A percentile compares a stretch with the other conserved stretches of the same genome.
phyloP scores from a whole-genome alignment of 305 asterid genomes.

The Fraxinus dipetala region DNA sequence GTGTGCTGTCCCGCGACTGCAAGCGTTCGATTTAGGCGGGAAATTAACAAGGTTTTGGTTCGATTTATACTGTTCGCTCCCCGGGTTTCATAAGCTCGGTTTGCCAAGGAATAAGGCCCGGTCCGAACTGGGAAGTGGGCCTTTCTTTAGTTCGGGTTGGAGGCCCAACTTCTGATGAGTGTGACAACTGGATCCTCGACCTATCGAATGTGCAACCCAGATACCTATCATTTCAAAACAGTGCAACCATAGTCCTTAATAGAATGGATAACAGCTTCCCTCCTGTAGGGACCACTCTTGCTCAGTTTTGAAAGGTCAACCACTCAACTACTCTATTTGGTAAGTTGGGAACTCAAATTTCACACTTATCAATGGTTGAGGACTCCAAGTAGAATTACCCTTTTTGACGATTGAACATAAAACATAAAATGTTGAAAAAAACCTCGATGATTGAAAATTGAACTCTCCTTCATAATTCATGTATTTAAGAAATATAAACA shows the following conservation, averaged over 20 bases:
- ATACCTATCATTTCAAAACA: no score
- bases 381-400: no score
- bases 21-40: not conserved
- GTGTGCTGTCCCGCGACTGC: not conserved
- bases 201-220: not conserved
- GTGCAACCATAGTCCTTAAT: not conserved
- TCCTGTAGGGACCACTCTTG: not conserved
- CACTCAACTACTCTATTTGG: not conserved
- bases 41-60: not conserved
- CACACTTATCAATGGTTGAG: no score
- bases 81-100: not conserved
- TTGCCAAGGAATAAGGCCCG: not conserved
- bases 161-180: not conserved
- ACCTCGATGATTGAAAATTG: no score
- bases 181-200: not conserved
- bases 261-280: not conserved
- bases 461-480: no score
- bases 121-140: not conserved
- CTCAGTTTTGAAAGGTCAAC: not conserved
- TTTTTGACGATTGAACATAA: no score
- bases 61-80: not conserved
- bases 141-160: not conserved
- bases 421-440: no score
- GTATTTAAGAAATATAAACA: no score
- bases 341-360: no score